Evolutionary conservation across 2,329 filamentous ascomycete genomes (phyloP).

Genomic region (Cercospora beticola): DNA sequence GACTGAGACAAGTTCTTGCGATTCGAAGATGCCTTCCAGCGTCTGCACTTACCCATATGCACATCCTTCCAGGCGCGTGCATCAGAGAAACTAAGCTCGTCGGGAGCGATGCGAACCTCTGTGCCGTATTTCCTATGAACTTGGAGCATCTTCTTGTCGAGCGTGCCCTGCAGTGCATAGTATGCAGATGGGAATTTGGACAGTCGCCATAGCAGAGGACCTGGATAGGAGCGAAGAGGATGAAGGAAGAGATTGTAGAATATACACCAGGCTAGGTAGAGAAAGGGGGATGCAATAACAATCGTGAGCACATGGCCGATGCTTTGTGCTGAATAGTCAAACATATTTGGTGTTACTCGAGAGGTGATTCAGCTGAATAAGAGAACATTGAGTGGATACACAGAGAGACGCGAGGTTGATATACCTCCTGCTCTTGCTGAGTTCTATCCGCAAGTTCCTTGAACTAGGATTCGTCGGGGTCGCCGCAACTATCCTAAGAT

Average conservation of each 20-base stretch:
- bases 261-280: not conserved
- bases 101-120: conserved; percentile 48
- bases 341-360: not conserved
- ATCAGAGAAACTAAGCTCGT: conserved; percentile 49
- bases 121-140: conserved; percentile 43
- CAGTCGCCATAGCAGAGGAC: conserved; percentile 36
- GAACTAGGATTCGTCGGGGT: not conserved
- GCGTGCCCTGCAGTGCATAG: conserved; percentile 14
- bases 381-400: not conserved
- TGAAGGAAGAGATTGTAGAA: conserved; percentile 47
- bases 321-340: not conserved
- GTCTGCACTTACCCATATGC: conserved; percentile 26
- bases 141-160: conserved; percentile 9
- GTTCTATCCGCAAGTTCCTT: not conserved
- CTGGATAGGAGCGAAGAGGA: conserved; percentile 42
- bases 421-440: not conserved
- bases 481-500: not conserved
- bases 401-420: not conserved
- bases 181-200: conserved; percentile 13
- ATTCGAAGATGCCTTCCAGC: no score
- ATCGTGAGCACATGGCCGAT: not conserved
- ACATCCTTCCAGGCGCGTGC: conserved; percentile 47
- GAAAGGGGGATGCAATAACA: not conserved
- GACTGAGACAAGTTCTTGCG: no score
- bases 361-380: not conserved